Evolutionary conservation across 1,284 basidiomycete genomes (phyloP), one percentile per base, ranked within the genome.

Genomic region (Ceratobasidium sp.): DNA sequence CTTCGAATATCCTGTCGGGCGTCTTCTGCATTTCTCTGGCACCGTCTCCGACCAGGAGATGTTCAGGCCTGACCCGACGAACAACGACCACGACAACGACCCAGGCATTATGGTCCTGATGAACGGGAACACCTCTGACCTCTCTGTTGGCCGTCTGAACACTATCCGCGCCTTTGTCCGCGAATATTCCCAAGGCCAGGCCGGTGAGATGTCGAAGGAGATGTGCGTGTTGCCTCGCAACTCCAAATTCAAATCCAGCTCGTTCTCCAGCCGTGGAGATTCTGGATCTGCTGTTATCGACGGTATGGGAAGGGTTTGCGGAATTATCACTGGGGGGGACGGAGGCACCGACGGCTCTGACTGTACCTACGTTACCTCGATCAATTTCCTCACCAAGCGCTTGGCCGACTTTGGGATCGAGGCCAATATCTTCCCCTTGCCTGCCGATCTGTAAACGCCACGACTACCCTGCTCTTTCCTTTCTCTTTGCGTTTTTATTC

Each of bases 271-370:
- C 28, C 35, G 28, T 23, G 61, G 71, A 8, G 71, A 73, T 28
- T 73, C 71, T 28, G 71, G 71, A 2, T 63, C 71, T 5, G 50
- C 23, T 18, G 61, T 73, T 46, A 23, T 73, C 59, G 61, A 63
- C 35, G 61, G 61, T 35, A 57, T 76, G 76, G 73, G 77, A 69
- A 44, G 73, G 74, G 47, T 46, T 73, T 0, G 32, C n/a, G 79
- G 79, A 43, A 16, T 80, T 4, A 76, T 80, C 76, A 79, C 79
- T 4, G 77, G 79, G 66, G 76, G 78, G 16, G 72, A 21, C 21
- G 77, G 77, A 30, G 62, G 54, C 57, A 75, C 73, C 18, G 75
- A 78, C 6, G 50, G 62, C 1, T 78, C 47, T 6, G 71, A 73
- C 38, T 38, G 35, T 30, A 52, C 47, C 32, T 66, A 30, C 30